Conservation (phyloP, 140 eudicot species). For the Senecio squalidus region DNA sequence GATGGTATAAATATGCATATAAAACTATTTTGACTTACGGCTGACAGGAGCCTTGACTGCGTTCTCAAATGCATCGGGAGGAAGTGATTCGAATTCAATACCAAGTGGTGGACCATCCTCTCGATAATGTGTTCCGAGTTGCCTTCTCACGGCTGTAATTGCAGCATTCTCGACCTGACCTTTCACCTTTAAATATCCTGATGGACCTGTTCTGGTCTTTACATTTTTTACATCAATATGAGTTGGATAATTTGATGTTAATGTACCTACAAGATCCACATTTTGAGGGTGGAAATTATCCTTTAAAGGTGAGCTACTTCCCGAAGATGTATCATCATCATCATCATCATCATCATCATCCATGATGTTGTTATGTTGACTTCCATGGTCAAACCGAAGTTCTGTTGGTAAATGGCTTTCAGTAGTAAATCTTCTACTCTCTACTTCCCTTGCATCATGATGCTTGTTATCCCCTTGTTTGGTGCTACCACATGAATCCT, state of each 20-base stretch:
- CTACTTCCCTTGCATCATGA: slow-evolving; percentile 70
- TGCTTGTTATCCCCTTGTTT: slow-evolving; percentile 66
- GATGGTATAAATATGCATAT: not conserved
- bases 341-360: slow-evolving; percentile 37
- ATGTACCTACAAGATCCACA: slow-evolving; percentile 30
- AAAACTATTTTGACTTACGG: slow-evolving; percentile 35
- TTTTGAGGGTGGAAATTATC: slow-evolving; percentile 37
- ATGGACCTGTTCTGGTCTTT: slow-evolving; percentile 63
- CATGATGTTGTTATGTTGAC: slow-evolving; percentile 27
- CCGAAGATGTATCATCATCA: slow-evolving; percentile 66
- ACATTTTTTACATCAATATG: slow-evolving; percentile 35
- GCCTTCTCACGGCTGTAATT: slow-evolving; percentile 92
- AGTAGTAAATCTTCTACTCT: slow-evolving; percentile 53
- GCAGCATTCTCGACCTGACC: slow-evolving; percentile 77
- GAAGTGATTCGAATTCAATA: slow-evolving; percentile 83
- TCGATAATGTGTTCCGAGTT: slow-evolving; percentile 73
- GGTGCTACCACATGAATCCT: slow-evolving; percentile 99
- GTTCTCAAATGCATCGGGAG: slow-evolving; percentile 95
- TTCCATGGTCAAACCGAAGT: slow-evolving; percentile 45
- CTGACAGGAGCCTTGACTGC: slow-evolving; percentile 35
- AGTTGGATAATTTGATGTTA: slow-evolving; percentile 31
- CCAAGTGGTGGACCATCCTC: slow-evolving; percentile 96
- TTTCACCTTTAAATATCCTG: slow-evolving; percentile 91
- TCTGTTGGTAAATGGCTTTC: slow-evolving; percentile 39
- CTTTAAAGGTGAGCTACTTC: slow-evolving; percentile 62